Evolutionary conservation across 169 alveolate species (phyloP).

Genomic region (Blepharisma undulans): DNA sequence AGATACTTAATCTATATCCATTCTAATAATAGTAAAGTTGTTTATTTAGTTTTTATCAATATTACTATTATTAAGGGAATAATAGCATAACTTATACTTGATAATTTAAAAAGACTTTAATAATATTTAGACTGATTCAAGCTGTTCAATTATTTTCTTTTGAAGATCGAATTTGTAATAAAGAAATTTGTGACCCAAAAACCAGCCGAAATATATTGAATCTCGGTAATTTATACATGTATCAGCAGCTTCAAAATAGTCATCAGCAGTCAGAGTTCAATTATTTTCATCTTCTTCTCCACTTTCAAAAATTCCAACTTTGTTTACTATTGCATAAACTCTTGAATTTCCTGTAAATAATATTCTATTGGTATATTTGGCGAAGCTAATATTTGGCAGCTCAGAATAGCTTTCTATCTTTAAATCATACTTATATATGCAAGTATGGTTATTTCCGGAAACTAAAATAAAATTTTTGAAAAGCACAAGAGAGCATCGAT

Average conservation of each 20-base stretch:
- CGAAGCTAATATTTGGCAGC: not conserved
- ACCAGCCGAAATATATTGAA: not conserved
- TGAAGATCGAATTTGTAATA: not conserved
- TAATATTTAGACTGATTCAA: not conserved
- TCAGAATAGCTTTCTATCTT: not conserved
- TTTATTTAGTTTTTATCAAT: too few relatives aligned
- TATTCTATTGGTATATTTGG: not conserved
- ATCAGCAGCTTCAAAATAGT: not conserved
- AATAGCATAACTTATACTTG: too few relatives aligned
- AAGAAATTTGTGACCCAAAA: not conserved
- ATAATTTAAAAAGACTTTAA: too few relatives aligned
- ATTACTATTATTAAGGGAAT: too few relatives aligned
- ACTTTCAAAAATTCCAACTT: not conserved
- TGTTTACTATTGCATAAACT: not conserved
- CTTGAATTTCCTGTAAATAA: not conserved
- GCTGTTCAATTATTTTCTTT: not conserved
- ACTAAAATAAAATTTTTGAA: too few relatives aligned
- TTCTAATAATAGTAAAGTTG: too few relatives aligned
- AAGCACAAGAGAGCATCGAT: not conserved
- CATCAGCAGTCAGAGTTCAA: not conserved
- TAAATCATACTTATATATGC: not conserved
- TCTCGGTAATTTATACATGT: not conserved
- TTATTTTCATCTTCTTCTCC: not conserved
- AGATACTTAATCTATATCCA: too few relatives aligned
- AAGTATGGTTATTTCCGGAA: not conserved